phyloP scores from a whole-genome alignment of 2,329 filamentous ascomycete species.

The Dendrostoma leiphaemia region DNA sequence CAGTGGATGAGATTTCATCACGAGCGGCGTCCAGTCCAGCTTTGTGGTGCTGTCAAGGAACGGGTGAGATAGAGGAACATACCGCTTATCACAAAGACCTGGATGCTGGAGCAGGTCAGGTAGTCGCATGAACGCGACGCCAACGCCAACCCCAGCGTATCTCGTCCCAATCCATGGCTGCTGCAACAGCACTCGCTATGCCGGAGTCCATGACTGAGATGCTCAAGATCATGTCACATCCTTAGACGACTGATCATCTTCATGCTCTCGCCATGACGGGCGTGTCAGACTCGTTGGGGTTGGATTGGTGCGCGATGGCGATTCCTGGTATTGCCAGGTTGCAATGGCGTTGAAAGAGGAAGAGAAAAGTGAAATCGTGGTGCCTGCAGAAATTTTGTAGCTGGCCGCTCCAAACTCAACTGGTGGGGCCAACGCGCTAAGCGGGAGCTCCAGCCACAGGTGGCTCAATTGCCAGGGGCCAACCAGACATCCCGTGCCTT shows the following conservation, averaged over 20 bases:
- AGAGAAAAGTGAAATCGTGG: conserved; percentile 12
- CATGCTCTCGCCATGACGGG: neutral
- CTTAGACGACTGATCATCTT: neutral
- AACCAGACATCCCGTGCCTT: too few relatives aligned
- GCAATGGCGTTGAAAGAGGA: conserved; percentile 12
- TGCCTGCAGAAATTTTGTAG: conserved; percentile 20
- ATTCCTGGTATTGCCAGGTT: neutral
- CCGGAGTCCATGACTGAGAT: neutral
- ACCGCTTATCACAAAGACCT: neutral
- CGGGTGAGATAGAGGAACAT: neutral
- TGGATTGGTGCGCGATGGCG: neutral
- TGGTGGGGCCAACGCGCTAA: conserved; percentile 6
- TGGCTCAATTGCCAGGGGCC: too few relatives aligned
- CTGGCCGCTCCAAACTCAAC: conserved; percentile 3
- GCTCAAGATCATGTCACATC: neutral
- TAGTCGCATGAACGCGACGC: neutral
- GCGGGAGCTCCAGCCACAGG: neutral
- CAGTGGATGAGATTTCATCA: conserved; percentile 59
- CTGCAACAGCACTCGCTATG: conserved; percentile 8
- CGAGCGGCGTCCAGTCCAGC: conserved; percentile 28
- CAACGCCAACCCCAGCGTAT: neutral
- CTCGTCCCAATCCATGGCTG: conserved; percentile 10
- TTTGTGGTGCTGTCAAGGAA: neutral
- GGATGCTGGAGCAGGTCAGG: neutral
- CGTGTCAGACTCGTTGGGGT: neutral